A percentile compares a stretch with the other conserved stretches of the same genome.
Evolutionary conservation across 2,329 filamentous ascomycete genomes (phyloP).

Genomic region (Dactylellina drechsleri): DNA sequence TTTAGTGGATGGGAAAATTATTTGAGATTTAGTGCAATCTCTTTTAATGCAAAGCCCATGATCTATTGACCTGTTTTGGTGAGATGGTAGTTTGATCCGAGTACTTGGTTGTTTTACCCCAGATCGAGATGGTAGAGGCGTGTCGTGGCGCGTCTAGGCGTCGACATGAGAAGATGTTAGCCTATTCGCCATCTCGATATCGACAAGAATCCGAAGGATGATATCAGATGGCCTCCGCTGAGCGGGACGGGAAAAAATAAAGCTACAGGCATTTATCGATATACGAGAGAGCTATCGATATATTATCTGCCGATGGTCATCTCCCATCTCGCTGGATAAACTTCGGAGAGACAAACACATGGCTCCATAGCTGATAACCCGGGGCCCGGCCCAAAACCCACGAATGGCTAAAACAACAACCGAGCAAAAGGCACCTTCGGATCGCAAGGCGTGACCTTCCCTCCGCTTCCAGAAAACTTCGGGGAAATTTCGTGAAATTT

Average conservation of each 20-base stretch:
- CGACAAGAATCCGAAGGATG: slow-evolving; percentile 10
- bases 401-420: slow-evolving; percentile 17
- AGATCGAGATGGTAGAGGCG: slow-evolving; percentile 26
- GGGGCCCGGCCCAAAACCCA: slow-evolving; percentile 23
- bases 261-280: slow-evolving; percentile 9
- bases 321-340: slow-evolving; percentile 48
- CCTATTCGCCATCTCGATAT: slow-evolving; percentile 9
- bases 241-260: slow-evolving; percentile 24
- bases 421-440: slow-evolving; percentile 21
- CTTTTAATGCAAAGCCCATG: slow-evolving; percentile 40
- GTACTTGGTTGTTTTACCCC: slow-evolving; percentile 25
- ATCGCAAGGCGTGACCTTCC: slow-evolving; percentile 42
- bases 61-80: slow-evolving; percentile 27
- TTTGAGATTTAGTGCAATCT: slow-evolving; percentile 8
- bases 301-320: neutral
- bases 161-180: slow-evolving; percentile 5
- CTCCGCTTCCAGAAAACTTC: slow-evolving; percentile 39
- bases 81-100: neutral
- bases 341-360: slow-evolving; percentile 44
- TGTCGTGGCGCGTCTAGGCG: slow-evolving; percentile 17
- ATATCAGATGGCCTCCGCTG: slow-evolving; percentile 33
- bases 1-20: slow-evolving; percentile 44
- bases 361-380: neutral
- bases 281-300: slow-evolving; percentile 10
- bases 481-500: slow-evolving; percentile 55